Evolutionary conservation across 139 green algal genomes (phyloP), one percentile per base, ranked within the genome.

Genomic region (Marvania coccoides): DNA sequence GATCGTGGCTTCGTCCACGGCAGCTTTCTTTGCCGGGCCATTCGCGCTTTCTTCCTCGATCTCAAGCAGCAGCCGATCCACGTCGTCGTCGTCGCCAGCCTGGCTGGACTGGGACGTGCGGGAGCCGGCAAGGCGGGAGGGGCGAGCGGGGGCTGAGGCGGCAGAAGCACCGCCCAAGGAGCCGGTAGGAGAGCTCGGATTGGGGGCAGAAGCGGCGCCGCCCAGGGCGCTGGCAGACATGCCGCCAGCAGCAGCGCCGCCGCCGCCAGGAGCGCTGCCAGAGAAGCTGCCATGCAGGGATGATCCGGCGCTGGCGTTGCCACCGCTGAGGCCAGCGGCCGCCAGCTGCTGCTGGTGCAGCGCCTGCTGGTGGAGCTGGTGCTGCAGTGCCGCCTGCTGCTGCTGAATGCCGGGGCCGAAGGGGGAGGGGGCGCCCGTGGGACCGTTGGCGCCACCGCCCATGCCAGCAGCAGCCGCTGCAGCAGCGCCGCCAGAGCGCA

Each of bases 1-100:
- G n/a, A 74, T 54, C 3, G 58, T 46, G 4, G 31, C 67, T 58
- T 74, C 67, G 53, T 74, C 67, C 58, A 47, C 37, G 23, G n/a
- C 59, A 54, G 37, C 56, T 33, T 56, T 66, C 5, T 6, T 66
- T 28, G 30, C 35, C 23, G 29, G 23, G 0, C 3, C 19, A 61
- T 61, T 58, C 34, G 7, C 19, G 6, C 56, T 13, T 4, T 56
- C 13, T 26, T 66, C 59, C 0, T 64, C 13, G 9, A 58, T 57
- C 7, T n/a, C 33, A 23, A 29, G 26, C 19, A 56, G 23, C n/a
- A 64, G 26, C 23, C 29, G 26, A 56, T 48, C 59, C 14, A 54
- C n/a, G 10, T 26, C 14, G 36, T 34, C 14, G 24, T 66, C 59
- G 56, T 66, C 58, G 19, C 39, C 58, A 19, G 33, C 31, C 14